Evolutionary conservation across 1,284 basidiomycete genomes (phyloP), one percentile per base, ranked within the genome.

Genomic region (Jaminaea rosea): DNA sequence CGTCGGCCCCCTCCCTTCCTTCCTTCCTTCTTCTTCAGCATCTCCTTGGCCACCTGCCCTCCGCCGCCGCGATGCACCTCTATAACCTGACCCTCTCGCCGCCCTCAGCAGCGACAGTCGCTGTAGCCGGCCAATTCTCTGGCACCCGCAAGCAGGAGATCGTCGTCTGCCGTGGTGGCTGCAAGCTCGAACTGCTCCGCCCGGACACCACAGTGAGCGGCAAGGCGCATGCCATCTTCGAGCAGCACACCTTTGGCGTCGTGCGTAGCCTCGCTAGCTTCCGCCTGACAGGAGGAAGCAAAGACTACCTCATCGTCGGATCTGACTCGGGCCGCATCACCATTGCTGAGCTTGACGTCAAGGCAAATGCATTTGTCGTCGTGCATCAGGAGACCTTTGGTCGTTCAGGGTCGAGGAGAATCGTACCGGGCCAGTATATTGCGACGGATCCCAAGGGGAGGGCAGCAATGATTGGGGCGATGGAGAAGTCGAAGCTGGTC

Each of bases 381-480:
- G 63, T 69, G 11, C 71, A 73, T 47, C 62, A 63, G 24, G 69
- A 73, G 54, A 71, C 71, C 13, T 72, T 69, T 45, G 71, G 71
- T 1, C 52, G 69, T 4, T 71, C 69, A 4, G 71, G 71, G 1
- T 67, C 69, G 9, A 60, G 71, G 3, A 57, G 71, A 9, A 63
- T 72, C 23, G 65, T 73, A 0, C 67, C 71, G 3, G 71, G 71
- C 1, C 71, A 73, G 52, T 72, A 66, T 29, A 59, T 73, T 6
- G 71, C 71, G 0, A 62, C 65, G n/a, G 71, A 73, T 42, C 69
- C 71, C 17, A 73, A 73, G 17, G 71, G 71, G 8, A 52, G 71
- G 21, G 71, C 71, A 1, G 63, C 64, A 28, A 65, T 73, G 58
- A 69, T 73, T 26, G 66, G 66, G 27, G 69, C 71, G 9, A 57